phyloP scores from a whole-genome alignment of 2,329 filamentous ascomycete species.

The Epichloe scottii region DNA sequence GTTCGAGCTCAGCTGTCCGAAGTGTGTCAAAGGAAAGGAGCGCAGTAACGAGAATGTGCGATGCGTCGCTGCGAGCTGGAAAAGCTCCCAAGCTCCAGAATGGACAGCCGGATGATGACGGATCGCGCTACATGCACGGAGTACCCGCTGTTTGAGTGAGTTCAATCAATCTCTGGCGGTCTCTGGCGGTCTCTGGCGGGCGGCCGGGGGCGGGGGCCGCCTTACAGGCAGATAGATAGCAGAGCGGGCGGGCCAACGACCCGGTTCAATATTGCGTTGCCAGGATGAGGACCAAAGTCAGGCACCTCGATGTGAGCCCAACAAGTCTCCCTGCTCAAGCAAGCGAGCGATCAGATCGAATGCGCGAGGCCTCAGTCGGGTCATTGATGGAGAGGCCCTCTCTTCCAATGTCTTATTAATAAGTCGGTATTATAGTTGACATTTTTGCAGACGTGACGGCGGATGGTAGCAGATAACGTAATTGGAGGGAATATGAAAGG shows the following conservation, averaged over 20 bases:
- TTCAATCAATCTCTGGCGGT: no score
- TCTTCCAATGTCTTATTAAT: neutral
- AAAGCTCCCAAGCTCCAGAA: conserved; percentile 6
- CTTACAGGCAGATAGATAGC: no score
- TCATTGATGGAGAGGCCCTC: neutral
- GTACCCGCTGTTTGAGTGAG: no score
- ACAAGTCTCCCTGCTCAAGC: conserved; percentile 8
- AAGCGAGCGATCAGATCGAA: conserved; percentile 3
- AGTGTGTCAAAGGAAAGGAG: neutral
- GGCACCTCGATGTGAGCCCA: conserved; percentile 12
- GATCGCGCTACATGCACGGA: no score
- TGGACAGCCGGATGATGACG: conserved; percentile 2
- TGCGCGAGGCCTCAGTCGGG: neutral
- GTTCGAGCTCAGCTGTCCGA: neutral
- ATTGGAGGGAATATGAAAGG: no score
- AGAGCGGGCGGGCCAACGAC: no score
- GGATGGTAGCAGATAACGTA: no score
- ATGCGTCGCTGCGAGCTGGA: conserved; percentile 4
- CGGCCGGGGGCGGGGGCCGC: no score
- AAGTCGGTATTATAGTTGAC: no score
- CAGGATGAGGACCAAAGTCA: conserved; percentile 5
- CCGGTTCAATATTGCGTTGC: no score
- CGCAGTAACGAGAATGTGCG: neutral
- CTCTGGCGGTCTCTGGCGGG: no score
- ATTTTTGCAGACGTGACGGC: no score